Evolutionary conservation across 2,329 filamentous ascomycete genomes (phyloP), one percentile per base, ranked within the genome.

Genomic region (Aspergillus carbonarius): DNA sequence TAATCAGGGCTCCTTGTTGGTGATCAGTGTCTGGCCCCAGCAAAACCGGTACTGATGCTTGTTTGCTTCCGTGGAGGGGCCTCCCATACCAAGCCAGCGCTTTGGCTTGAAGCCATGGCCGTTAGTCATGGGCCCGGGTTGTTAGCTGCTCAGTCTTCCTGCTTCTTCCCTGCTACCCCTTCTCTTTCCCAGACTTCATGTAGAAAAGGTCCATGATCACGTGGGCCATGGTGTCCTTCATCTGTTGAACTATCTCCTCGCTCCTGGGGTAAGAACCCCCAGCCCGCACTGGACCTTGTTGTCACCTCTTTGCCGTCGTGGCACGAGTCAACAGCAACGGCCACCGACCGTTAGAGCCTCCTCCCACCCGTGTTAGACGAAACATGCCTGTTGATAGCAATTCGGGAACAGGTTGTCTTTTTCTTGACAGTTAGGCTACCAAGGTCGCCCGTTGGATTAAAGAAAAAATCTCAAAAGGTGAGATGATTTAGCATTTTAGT

Each of bases 1-100:
- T 27, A 5, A 27, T 9, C 44, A 47, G 15, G 44, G 23, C 44
- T 25, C 44, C 44, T 47, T 47, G 44, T 47, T 47, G 10, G 44
- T 25, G 25, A 47, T 37, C 23, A 20, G 25, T 17, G 6, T 17
- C 25, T 5, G 35, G n/a, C 32, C 15, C 42, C 30, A 13, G 35
- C 44, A 57, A 42, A 53, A 51, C 53, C 42, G 48, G 42, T 50
- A 37, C 30, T 47, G 32, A 56, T 59, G 44, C 49, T 35, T 55
- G 53, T 30, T 49, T 54, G 39, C 51, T 42, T 47, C 52, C 30
- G 37, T 46, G 25, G 23, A 46, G 49, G 23, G 12, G 35, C 30
- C 50, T 53, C 10, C 7, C 50, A 23, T 10, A 13, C 23, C 50
- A 27, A 5, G 8, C 40, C 37, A 32, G 40, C 34, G 48, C 56